Evolutionary conservation across 768 basidiomycete genomes (phyloP).

Genomic region (Termitomyces sp.): DNA sequence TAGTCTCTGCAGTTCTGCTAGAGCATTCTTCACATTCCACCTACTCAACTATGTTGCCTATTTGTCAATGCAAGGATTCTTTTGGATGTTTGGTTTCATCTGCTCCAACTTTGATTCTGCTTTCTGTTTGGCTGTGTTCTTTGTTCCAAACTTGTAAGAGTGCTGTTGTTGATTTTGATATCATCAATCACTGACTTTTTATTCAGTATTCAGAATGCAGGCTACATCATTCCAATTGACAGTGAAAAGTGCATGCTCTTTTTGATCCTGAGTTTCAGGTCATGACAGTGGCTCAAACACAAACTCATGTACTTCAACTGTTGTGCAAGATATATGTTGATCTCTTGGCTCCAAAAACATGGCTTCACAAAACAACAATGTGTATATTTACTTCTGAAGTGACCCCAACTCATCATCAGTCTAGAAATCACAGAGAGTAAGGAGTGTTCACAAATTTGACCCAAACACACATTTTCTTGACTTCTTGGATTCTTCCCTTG

Average conservation of each 20-base stretch:
- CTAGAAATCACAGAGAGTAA: constrained; percentile 68
- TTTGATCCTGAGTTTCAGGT: constrained; percentile 63
- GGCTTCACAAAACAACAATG: too few species aligned
- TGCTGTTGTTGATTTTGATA: not conserved
- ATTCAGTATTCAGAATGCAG: constrained; percentile 56
- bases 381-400: too few species aligned
- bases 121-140: constrained; percentile 55
- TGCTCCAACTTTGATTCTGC: constrained; percentile 45
- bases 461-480: constrained; percentile 76
- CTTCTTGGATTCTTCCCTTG: constrained; percentile 73
- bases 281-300: too few species aligned
- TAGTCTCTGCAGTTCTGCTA: constrained; percentile 39
- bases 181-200: not conserved
- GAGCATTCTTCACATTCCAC: constrained; percentile 55
- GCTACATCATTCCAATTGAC: constrained; percentile 64
- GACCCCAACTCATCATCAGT: too few species aligned
- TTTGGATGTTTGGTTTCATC: constrained; percentile 66
- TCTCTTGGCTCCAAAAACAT: too few species aligned
- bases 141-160: constrained; percentile 72
- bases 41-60: constrained; percentile 63
- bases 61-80: constrained; percentile 80
- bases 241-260: constrained; percentile 80
- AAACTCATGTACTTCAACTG: too few species aligned
- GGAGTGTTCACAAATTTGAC: constrained; percentile 61
- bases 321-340: too few species aligned